Evolutionary conservation across 2,329 filamentous ascomycete species (phyloP).

Genomic region (Trichoderma sp.): DNA sequence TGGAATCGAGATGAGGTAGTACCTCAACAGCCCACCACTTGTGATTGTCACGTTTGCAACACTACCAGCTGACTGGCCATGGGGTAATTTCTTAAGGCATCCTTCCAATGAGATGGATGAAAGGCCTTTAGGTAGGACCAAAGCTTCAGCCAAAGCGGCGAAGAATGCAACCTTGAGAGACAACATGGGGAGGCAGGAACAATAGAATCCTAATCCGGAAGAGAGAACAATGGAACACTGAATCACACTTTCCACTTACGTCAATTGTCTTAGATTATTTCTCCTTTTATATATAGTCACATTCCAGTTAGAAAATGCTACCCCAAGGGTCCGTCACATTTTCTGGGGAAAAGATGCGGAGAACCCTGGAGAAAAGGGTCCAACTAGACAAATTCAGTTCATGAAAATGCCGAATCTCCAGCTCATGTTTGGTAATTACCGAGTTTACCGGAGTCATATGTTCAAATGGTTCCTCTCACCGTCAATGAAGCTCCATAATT

Average conservation of each 20-base stretch:
- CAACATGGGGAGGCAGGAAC: background rate
- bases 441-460: background rate
- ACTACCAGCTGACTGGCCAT: background rate
- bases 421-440: background rate
- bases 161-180: background rate
- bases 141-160: background rate
- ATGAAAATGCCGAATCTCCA: background rate
- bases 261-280: background rate
- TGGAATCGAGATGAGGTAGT: background rate
- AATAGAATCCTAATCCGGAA: background rate
- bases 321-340: background rate
- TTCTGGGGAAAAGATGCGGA: background rate
- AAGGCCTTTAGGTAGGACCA: background rate
- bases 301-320: background rate
- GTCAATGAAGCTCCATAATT: background rate
- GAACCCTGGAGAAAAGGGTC: background rate
- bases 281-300: background rate
- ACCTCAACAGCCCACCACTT: background rate
- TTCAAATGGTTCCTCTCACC: background rate
- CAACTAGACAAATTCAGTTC: background rate
- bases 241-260: slow-evolving; percentile 1
- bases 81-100: background rate
- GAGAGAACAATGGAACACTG: background rate
- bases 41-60: background rate
- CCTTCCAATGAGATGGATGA: background rate